Base-by-base conservation (phyloP, 306 rosid genomes). In the Pterocarpus santalinus region DNA sequence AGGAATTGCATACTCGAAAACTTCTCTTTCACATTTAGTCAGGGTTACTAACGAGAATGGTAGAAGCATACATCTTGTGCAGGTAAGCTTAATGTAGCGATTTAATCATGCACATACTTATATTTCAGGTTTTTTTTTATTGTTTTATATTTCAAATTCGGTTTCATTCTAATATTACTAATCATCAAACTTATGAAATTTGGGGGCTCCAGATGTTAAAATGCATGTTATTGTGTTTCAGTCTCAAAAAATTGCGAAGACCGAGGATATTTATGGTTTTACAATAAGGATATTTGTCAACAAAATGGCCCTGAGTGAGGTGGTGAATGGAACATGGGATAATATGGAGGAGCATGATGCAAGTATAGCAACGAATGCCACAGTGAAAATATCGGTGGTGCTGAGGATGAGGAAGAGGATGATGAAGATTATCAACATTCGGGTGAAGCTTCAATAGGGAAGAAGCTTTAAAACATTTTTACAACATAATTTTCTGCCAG, bases 391-490 rank as follows among this genome's bases (percentile, higher is more conserved):
- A n/a, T n/a, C n/a, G n/a, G n/a, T n/a, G 92, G 79, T 73, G 90
- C 83, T 5, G 82, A 65, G 38, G 87, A 30, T 1, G 90, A 78
- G 0, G 85, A 85, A 2, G 95, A 38, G 10, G 90, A 87, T 0
- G 91, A 90, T 0, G 95, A 85, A 65, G 91, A 87, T 49, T 73
- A 80, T 41, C 87, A 16, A 57, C 94, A 86, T 32, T 96, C 97
- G 0, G 99, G 95, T 35, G 91, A 93, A 90, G 92, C 83, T 80
- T 93, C 99, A 17, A 86, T 95, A 35, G 90, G 97, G 64, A 93
- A 95, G 90, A 95, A 91, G 87, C 89, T 93, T 1, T 95, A 96
- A 98, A 91, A 81, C 39, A 93, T 95, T 75, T 33, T 95, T 15
- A 95, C 98, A 55, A 93, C 99, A 73, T 95, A 83, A 82, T 52